Conservation (phyloP, 176 grass and related monocot genomes). For the Otatea glauca region DNA sequence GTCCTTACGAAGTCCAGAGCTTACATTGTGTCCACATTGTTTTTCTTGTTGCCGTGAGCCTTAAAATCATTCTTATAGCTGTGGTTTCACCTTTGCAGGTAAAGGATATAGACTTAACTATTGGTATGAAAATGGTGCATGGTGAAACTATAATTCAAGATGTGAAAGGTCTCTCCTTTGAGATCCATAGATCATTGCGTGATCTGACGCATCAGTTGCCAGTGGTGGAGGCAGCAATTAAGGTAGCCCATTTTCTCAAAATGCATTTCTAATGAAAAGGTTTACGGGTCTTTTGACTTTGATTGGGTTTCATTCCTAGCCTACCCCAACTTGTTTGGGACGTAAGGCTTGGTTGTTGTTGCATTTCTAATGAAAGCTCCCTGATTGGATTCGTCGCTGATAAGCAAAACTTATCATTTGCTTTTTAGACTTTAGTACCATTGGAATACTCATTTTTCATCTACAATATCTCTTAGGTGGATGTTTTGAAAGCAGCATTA, state of each 20-base stretch:
- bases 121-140: slow-evolving; percentile 71
- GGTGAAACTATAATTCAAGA: slow-evolving; percentile 97
- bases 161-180: slow-evolving; percentile 82
- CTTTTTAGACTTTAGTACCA: slow-evolving; percentile 2
- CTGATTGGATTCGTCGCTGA: slow-evolving; percentile 1
- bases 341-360: no score
- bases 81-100: slow-evolving; percentile 57
- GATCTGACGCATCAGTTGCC: slow-evolving; percentile 90
- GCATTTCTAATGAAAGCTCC: slow-evolving; percentile 28
- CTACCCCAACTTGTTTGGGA: no score
- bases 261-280: slow-evolving; percentile 25
- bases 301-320: no score
- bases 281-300: no score
- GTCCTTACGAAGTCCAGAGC: not conserved
- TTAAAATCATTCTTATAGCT: slow-evolving; percentile 41
- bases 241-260: slow-evolving; percentile 59
- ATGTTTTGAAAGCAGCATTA: slow-evolving; percentile 87
- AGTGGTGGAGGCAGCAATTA: slow-evolving; percentile 72
- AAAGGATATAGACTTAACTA: slow-evolving; percentile 90
- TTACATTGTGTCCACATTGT: not conserved
- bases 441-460: slow-evolving; percentile 38
- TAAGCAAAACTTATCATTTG: slow-evolving; percentile 6
- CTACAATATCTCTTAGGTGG: slow-evolving; percentile 54
- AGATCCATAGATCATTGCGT: slow-evolving; percentile 79
- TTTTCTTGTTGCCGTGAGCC: slow-evolving; percentile 6